Conservation (phyloP, 768 basidiomycete genomes). For the Cubamyces sp. region DNA sequence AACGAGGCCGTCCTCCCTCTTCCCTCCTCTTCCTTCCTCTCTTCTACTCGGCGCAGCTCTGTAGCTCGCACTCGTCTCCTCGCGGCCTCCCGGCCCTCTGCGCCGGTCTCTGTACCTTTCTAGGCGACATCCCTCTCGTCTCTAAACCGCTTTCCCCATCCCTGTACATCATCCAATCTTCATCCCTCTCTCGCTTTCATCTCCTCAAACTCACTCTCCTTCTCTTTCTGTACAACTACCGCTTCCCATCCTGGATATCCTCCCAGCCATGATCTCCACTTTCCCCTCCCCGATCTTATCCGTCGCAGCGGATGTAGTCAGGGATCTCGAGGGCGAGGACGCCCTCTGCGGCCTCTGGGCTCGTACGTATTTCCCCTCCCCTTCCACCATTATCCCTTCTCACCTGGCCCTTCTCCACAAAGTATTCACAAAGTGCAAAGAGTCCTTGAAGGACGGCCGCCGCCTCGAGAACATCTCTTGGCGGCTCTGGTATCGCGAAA, state of each 20-base stretch:
- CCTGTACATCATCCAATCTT: constrained; percentile 10
- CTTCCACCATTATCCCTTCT: constrained; percentile 1
- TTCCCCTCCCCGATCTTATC: constrained; percentile 71
- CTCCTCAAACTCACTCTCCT: constrained; percentile 11
- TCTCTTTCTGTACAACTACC: constrained; percentile 17
- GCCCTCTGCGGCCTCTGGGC: constrained; percentile 71
- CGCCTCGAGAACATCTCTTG: constrained; percentile 88
- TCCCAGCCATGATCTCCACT: constrained; percentile 46
- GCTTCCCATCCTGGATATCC: constrained; percentile 14
- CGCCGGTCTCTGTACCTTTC: constrained; percentile 1
- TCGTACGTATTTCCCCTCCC: constrained; percentile 45
- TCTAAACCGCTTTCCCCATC: background rate
- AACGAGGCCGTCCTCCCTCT: background rate
- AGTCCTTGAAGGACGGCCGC: constrained; percentile 76
- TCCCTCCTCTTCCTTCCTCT: background rate
- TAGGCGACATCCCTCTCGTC: background rate
- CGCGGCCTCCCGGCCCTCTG: constrained; percentile 2
- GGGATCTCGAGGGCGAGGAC: constrained; percentile 69
- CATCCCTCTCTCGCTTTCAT: constrained; percentile 15
- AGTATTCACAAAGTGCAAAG: constrained; percentile 89
- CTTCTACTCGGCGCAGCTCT: background rate
- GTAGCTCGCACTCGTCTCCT: background rate
- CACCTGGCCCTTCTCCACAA: constrained; percentile 19
- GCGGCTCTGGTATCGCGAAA: constrained; percentile 79
- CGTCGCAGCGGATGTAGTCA: constrained; percentile 66